Conservation (phyloP, 2,329 filamentous ascomycete species). For the Hypoxylon sp. region DNA sequence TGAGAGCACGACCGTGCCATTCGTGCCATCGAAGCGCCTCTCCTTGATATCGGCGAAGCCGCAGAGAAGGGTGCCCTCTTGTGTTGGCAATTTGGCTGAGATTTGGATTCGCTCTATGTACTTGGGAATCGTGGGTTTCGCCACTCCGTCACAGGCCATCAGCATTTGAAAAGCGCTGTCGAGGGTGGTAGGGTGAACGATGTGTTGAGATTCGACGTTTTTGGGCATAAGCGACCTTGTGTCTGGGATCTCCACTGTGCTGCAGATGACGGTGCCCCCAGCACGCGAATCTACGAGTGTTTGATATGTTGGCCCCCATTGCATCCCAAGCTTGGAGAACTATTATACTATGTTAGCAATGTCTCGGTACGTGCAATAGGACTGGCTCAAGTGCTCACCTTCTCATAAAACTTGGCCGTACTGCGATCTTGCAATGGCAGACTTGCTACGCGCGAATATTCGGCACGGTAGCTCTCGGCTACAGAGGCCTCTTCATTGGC, state of each 20-base stretch:
- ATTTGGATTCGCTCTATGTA: constrained; percentile 52
- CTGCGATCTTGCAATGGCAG: constrained; percentile 41
- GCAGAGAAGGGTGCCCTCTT: constrained; percentile 44
- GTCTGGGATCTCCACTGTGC: constrained; percentile 49
- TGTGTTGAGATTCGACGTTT: constrained; percentile 48
- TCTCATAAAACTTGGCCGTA: constrained; percentile 49
- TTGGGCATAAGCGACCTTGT: constrained; percentile 50
- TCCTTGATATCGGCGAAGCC: constrained; percentile 52
- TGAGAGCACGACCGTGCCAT: constrained; percentile 51
- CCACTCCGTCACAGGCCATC: constrained; percentile 49
- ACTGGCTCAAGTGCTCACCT: constrained; percentile 20
- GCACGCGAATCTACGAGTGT: constrained; percentile 45
- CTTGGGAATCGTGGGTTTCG: constrained; percentile 49
- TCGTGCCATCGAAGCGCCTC: constrained; percentile 51
- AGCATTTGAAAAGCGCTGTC: constrained; percentile 51
- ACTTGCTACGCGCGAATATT: constrained; percentile 46
- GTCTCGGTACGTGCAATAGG: background rate
- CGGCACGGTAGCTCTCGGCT: constrained; percentile 47
- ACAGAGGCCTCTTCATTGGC: constrained; percentile 45
- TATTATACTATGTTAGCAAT: constrained; percentile 12
- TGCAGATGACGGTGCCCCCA: constrained; percentile 44
- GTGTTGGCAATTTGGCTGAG: constrained; percentile 49
- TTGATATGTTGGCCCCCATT: constrained; percentile 50
- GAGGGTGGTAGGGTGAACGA: constrained; percentile 49
- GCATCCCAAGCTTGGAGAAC: constrained; percentile 50